Base-by-base conservation (phyloP, 768 basidiomycete genomes). In the Pilatotrama ljubarskyi region DNA sequence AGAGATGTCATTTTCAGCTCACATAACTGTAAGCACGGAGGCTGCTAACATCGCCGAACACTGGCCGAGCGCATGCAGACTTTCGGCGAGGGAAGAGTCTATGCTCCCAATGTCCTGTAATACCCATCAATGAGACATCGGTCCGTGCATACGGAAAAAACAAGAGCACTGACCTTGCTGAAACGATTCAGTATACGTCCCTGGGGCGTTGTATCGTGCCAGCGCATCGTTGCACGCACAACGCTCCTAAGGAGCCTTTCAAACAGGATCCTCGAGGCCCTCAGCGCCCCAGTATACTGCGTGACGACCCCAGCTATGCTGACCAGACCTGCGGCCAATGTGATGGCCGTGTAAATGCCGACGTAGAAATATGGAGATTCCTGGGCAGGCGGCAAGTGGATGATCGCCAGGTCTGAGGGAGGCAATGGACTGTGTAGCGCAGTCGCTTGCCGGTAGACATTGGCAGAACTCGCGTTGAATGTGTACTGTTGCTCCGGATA, bases 151-250 rank as follows among this genome's bases (percentile, higher is more conserved):
- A 37, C 15, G 15, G n/a, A 26, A 52, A 47, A 56, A 20, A 5
- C 17, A 26, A 24, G 18, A 9, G 29, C 32, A 43, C 68, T 53
- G 44, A 81, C 83, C 72, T 86, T 88, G 66, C 85, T 88, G 68
- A 95, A 94, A 5, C 93, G 83, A 72, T 94, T 95, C 65, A 95
- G 78, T 81, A 95, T 87, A 3, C 91, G 87, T 78, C 90, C 91
- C 73, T 88, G 84, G 1, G 92, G 92, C 0, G 92, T 93, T 0
- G 87, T 85, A 69, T 93, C 91, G 68, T 87, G 87, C 80, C 88
- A 91, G 53, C 91, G 80, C 80, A 94, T 92, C 7, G 93, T 93
- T 8, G 92, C 90, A 13, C 84, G 80, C n/a, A 93, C 85, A 10
- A 95, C 89, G 0, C 82, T 82, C 6, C 79, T 81, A 51, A 94